Conservation (phyloP, 202 grass and related monocot genomes). For the Eragrostis tef region DNA sequence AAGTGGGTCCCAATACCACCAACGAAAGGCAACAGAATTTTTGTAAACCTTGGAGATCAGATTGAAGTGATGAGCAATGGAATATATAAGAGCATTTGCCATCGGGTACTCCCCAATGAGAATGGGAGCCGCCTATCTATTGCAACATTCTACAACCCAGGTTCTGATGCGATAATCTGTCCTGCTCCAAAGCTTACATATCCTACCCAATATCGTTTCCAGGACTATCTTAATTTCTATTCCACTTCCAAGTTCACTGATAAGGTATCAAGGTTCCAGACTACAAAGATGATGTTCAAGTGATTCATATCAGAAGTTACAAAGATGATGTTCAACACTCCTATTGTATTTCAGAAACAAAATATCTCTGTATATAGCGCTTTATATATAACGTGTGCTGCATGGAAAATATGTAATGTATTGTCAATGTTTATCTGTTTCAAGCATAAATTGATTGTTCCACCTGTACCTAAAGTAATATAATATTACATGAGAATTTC, state of each 20-base stretch:
- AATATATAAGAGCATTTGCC: constrained; percentile 69
- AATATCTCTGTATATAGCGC: not conserved
- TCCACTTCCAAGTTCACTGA: constrained; percentile 60
- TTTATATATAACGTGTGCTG: constrained; percentile 5
- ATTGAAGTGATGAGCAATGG: constrained; percentile 75
- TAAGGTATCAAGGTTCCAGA: constrained; percentile 66
- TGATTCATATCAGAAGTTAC: constrained; percentile 22
- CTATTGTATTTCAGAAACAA: not conserved
- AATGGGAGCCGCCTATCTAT: constrained; percentile 65
- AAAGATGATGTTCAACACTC: too few species aligned
- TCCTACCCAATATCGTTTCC: constrained; percentile 69
- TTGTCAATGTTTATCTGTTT: constrained; percentile 30
- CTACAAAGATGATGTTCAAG: constrained; percentile 52
- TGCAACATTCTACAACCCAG: constrained; percentile 72
- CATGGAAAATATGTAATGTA: constrained; percentile 33
- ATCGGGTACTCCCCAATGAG: constrained; percentile 55
- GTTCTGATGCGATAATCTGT: constrained; percentile 58
- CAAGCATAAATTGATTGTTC: constrained; percentile 43
- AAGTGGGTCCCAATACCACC: constrained; percentile 63
- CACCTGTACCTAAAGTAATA: constrained; percentile 23
- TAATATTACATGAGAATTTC: constrained; percentile 18
- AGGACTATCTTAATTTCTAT: constrained; percentile 75
- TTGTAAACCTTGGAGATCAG: constrained; percentile 72
- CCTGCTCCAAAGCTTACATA: constrained; percentile 67
- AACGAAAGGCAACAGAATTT: constrained; percentile 58